phyloP scores from a whole-genome alignment of 805 yeast genomes.

The Ogataea paradorogensis region DNA sequence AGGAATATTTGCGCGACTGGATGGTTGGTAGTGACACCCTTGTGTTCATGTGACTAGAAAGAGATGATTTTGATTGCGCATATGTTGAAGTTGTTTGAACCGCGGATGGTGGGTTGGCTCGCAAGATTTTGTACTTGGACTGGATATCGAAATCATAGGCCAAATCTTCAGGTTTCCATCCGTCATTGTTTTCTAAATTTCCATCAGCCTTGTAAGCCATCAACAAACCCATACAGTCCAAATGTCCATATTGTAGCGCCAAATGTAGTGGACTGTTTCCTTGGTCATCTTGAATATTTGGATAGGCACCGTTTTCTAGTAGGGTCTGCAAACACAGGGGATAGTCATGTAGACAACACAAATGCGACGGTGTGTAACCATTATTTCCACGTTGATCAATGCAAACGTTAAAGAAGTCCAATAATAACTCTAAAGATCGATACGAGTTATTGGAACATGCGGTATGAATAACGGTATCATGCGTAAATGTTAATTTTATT shows the following conservation, averaged over 20 bases:
- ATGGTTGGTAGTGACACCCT: constrained; percentile 18
- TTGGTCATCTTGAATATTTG: constrained; percentile 63
- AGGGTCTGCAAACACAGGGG: constrained; percentile 62
- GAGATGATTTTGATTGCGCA: neutral
- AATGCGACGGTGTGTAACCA: constrained; percentile 66
- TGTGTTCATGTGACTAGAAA: constrained; percentile 7
- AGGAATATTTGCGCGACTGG: constrained; percentile 19
- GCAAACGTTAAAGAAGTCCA: constrained; percentile 54
- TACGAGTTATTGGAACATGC: constrained; percentile 53
- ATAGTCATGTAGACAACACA: constrained; percentile 59
- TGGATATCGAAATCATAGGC: constrained; percentile 53
- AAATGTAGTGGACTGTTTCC: constrained; percentile 86
- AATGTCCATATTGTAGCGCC: constrained; percentile 69
- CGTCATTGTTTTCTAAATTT: constrained; percentile 48
- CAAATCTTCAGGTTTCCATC: constrained; percentile 65
- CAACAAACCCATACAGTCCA: constrained; percentile 53
- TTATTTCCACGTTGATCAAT: constrained; percentile 45
- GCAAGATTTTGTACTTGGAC: constrained; percentile 36
- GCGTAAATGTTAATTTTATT: constrained; percentile 46
- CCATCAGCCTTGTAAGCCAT: constrained; percentile 49
- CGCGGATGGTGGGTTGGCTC: constrained; percentile 26
- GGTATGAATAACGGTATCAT: constrained; percentile 67
- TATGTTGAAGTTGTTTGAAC: neutral
- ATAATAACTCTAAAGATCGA: constrained; percentile 68
- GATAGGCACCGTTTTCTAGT: constrained; percentile 73